These are phyloP conservation scores for Podila epicladia DNA, from an alignment of 192 early-diverging fungal species.

Conservation along the genomic window DNA sequence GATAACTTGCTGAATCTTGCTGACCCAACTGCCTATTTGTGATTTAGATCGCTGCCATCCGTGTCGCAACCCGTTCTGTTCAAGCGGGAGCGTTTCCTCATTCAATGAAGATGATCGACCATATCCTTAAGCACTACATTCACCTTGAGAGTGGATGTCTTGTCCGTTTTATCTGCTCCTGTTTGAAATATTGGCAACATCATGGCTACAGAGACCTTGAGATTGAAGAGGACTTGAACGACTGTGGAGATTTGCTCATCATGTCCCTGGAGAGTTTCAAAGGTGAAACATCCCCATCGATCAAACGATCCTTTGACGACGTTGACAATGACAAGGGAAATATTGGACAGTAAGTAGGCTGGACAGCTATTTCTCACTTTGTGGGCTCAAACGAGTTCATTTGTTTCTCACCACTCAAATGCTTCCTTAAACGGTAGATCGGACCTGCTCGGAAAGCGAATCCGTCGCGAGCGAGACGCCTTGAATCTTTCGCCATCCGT, in stretches of 20 bases:
- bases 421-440: neutral
- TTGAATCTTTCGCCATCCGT: slow-evolving; percentile 4
- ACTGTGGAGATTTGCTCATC: neutral
- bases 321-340: slow-evolving; percentile 5
- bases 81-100: slow-evolving; percentile 7
- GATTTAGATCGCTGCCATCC: slow-evolving; percentile 6
- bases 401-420: neutral
- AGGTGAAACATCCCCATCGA: neutral
- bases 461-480: neutral
- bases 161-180: neutral
- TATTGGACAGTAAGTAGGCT: neutral
- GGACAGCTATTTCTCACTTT: neutral
- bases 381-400: neutral
- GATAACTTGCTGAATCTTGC: neutral
- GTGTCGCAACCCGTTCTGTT: neutral
- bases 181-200: slow-evolving; percentile 1
- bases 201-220: neutral
- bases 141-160: slow-evolving; percentile 23
- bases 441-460: slow-evolving; percentile 11
- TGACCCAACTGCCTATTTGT: neutral
- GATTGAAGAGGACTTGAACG: neutral
- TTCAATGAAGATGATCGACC: slow-evolving; percentile 7
- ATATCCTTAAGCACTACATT: slow-evolving; percentile 10
- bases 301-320: neutral
- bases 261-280: neutral